Conservation (phyloP, 306 rosid species). For the Corylus heterophylla region DNA sequence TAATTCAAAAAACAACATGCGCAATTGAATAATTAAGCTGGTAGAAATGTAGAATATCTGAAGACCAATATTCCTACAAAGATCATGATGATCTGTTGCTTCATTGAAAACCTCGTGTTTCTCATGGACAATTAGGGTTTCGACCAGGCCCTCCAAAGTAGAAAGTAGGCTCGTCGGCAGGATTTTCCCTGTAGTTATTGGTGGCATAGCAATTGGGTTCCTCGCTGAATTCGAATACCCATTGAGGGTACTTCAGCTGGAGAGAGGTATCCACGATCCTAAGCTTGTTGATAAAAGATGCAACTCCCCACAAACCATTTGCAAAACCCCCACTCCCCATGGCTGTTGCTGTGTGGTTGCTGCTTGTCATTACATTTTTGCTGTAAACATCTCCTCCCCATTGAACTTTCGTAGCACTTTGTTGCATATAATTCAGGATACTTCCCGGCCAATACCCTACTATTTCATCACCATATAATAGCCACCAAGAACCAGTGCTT, state of each 20-base stretch:
- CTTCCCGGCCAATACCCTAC: slow-evolving; percentile 58
- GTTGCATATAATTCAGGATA: slow-evolving; percentile 25
- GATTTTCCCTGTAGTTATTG: background rate
- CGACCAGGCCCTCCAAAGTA: slow-evolving; percentile 64
- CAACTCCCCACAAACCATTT: background rate
- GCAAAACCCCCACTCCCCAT: slow-evolving; percentile 72
- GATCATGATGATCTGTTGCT: too few relatives aligned
- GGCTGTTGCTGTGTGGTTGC: slow-evolving; percentile 56
- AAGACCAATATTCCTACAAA: too few relatives aligned
- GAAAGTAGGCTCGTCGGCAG: slow-evolving; percentile 41
- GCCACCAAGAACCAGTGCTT: slow-evolving; percentile 58
- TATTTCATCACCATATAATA: slow-evolving; percentile 3
- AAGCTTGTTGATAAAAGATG: slow-evolving; percentile 36
- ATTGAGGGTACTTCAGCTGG: slow-evolving; percentile 43
- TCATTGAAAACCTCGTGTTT: too few relatives aligned
- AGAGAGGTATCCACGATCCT: slow-evolving; percentile 49
- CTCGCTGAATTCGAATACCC: slow-evolving; percentile 10
- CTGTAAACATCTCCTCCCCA: slow-evolving; percentile 80
- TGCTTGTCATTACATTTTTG: slow-evolving; percentile 16
- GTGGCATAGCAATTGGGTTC: slow-evolving; percentile 51
- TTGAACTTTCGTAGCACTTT: slow-evolving; percentile 47
- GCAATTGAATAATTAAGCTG: too few relatives aligned
- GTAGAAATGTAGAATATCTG: too few relatives aligned
- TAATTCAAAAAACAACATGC: too few relatives aligned
- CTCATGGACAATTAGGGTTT: slow-evolving; percentile 40